These are phyloP conservation scores for Crithidia expoeki DNA, from an alignment of 208 protist genomes.

Conservation along the genomic window DNA sequence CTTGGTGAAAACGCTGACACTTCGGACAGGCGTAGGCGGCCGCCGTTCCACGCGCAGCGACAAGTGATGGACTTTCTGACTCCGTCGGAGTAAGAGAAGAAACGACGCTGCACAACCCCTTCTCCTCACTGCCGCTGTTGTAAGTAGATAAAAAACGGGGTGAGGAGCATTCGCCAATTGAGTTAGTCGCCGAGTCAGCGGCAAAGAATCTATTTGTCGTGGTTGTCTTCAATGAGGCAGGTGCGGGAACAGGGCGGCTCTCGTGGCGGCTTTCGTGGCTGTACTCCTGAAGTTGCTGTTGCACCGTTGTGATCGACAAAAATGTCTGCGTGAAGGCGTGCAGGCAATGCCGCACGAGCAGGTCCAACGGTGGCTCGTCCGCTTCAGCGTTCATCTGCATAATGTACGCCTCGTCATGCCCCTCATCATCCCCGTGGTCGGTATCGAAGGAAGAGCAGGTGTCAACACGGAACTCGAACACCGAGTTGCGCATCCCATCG, in stretches of 20 bases:
- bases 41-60: constrained; percentile 11
- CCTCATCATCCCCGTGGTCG: constrained; percentile 5
- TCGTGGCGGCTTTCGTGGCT: constrained; percentile 31
- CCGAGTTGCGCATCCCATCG: constrained; percentile 1
- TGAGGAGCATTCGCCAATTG: not conserved
- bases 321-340: constrained; percentile 51
- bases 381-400: constrained; percentile 15
- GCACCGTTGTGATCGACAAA: constrained; percentile 43
- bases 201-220: constrained; percentile 4
- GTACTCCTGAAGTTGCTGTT: constrained; percentile 50
- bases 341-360: constrained; percentile 32
- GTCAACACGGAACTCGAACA: constrained; percentile 5
- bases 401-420: constrained; percentile 2
- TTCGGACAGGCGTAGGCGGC: constrained; percentile 23
- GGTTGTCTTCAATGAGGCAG: constrained; percentile 1
- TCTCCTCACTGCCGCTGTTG: not conserved
- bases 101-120: not conserved
- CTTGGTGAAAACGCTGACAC: constrained; percentile 37
- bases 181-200: not conserved
- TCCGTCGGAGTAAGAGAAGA: constrained; percentile 4
- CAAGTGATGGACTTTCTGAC: constrained; percentile 8
- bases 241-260: too few species aligned
- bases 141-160: not conserved
- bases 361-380: constrained; percentile 20
- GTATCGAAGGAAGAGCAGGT: constrained; percentile 14